phyloP scores from a whole-genome alignment of 2,329 filamentous ascomycete species.

The Calonectria montana region DNA sequence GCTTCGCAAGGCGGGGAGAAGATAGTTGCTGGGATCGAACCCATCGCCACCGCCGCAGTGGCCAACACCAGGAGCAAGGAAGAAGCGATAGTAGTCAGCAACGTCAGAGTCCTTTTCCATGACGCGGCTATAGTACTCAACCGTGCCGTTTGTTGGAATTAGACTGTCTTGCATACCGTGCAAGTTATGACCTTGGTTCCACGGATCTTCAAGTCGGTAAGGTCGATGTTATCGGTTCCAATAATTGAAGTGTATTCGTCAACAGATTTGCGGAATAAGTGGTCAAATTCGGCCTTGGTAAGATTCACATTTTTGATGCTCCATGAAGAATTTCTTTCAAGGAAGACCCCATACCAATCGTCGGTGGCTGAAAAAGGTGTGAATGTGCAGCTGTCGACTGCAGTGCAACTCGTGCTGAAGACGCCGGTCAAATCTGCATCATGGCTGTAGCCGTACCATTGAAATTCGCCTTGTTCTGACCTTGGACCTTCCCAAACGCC shows the following conservation, averaged over 20 bases:
- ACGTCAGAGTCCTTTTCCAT: not conserved
- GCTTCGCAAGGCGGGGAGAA: not conserved
- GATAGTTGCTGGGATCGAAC: not conserved
- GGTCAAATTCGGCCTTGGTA: not conserved
- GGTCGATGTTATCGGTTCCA: slow-evolving; percentile 42
- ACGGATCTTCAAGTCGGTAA: slow-evolving; percentile 41
- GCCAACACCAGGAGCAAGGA: not conserved
- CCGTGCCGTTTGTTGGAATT: not conserved
- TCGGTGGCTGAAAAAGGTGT: not conserved
- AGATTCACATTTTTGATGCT: not conserved
- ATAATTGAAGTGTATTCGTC: slow-evolving; percentile 8
- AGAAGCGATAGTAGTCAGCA: slow-evolving; percentile 16
- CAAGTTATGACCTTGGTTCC: slow-evolving; percentile 55
- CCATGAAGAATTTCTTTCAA: not conserved
- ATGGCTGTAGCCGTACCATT: slow-evolving; percentile 5
- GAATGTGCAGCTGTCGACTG: not conserved
- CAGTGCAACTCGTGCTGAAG: not conserved
- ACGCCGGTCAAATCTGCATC: not conserved
- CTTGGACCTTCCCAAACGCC: slow-evolving; percentile 1
- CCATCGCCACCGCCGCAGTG: slow-evolving; percentile 7
- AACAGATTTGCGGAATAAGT: not conserved
- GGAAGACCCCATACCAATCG: not conserved
- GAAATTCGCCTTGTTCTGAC: not conserved
- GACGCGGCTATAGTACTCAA: slow-evolving; percentile 12
- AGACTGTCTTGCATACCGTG: slow-evolving; percentile 44